phyloP scores from a whole-genome alignment of 148 eudicot species.

The Fagopyrum tataricum region DNA sequence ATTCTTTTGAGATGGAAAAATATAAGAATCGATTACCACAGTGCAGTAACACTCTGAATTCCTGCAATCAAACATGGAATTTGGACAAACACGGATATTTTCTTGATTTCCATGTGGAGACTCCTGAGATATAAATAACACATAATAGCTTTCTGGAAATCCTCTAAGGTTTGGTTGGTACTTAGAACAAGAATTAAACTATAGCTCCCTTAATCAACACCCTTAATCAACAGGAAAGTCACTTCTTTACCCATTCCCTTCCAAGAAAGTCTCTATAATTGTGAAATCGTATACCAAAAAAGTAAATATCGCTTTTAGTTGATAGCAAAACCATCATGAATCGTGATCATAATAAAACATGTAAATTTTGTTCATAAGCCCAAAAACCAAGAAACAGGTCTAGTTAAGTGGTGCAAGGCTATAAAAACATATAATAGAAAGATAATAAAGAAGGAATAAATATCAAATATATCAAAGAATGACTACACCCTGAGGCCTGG shows the following conservation, averaged over 20 bases:
- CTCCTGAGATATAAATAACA: neutral
- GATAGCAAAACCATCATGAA: neutral
- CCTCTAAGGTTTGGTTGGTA: neutral
- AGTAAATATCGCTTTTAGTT: neutral
- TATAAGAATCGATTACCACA: neutral
- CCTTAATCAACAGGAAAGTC: too few relatives aligned
- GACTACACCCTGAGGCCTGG: too few relatives aligned
- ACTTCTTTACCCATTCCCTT: too few relatives aligned
- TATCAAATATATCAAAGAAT: too few relatives aligned
- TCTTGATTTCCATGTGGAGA: neutral
- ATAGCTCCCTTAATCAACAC: too few relatives aligned
- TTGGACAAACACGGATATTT: neutral
- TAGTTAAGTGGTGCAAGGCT: too few relatives aligned
- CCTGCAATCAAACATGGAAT: neutral
- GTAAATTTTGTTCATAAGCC: neutral
- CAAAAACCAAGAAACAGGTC: neutral
- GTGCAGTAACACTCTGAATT: neutral
- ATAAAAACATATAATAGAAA: neutral
- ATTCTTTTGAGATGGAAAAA: too few relatives aligned
- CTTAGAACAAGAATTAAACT: neutral
- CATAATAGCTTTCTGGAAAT: neutral
- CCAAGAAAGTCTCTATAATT: neutral
- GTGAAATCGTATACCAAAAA: neutral
- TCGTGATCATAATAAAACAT: neutral
- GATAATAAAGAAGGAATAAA: neutral